Conservation (phyloP, 495 filamentous ascomycete genomes). For the Aspergillus steynii region DNA sequence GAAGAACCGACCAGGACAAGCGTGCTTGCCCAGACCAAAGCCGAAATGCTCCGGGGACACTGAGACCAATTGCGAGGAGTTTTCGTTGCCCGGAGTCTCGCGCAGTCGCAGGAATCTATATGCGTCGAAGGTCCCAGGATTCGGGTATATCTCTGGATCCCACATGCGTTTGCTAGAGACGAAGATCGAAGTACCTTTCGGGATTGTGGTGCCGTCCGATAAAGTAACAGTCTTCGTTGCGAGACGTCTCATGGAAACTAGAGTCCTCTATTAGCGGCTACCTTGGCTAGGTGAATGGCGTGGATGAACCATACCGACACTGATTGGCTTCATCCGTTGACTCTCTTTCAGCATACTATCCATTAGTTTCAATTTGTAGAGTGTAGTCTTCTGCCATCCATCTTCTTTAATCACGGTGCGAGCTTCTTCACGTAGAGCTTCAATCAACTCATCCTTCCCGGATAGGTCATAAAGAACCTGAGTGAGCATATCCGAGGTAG, state of each 20-base stretch:
- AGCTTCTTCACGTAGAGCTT: background rate
- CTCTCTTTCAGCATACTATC: conserved; percentile 3
- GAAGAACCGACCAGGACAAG: conserved; percentile 53
- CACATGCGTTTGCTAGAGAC: conserved; percentile 28
- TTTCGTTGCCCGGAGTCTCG: conserved; percentile 30
- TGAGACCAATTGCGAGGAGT: conserved; percentile 35
- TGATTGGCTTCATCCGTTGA: background rate
- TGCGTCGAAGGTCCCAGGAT: conserved; percentile 42
- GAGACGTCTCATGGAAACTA: conserved; percentile 35
- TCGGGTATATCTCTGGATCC: conserved; percentile 37
- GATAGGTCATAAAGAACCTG: background rate
- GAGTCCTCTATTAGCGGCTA: background rate
- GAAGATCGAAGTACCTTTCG: conserved; percentile 23
- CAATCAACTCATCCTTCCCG: background rate
- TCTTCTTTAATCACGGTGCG: background rate
- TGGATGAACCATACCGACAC: background rate
- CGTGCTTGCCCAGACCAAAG: conserved; percentile 51
- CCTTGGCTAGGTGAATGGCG: background rate
- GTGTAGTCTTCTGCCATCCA: background rate
- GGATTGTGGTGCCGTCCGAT: conserved; percentile 22
- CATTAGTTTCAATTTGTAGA: background rate
- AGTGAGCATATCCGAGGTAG: conserved; percentile 1
- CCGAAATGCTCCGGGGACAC: conserved; percentile 36
- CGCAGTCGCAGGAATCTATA: conserved; percentile 40
- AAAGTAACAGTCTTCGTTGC: conserved; percentile 26